A percentile compares a stretch with the other conserved stretches of the same genome.
Conservation (phyloP, 139 green algal species). For the Chlorokybus atmophyticus region DNA sequence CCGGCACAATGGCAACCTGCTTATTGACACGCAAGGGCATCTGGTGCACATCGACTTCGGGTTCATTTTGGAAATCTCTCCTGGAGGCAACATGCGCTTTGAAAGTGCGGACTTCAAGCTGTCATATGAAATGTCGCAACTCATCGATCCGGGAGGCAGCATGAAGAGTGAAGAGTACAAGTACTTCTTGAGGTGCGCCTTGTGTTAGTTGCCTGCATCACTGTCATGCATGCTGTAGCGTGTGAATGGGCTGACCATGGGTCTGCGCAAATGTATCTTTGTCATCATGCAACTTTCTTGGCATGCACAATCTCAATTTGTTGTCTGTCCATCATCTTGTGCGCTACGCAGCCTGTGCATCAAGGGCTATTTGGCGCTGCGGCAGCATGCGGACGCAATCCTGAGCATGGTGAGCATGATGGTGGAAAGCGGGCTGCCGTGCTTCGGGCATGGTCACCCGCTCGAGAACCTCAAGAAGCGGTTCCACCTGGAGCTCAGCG, state of each 20-base stretch:
- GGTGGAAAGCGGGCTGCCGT: conserved; percentile 54
- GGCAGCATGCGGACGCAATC: conserved; percentile 26
- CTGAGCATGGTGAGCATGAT: conserved; percentile 27
- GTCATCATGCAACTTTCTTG: neutral
- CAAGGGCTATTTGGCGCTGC: conserved; percentile 70
- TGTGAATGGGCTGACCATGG: too few relatives aligned
- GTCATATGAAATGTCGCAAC: conserved; percentile 39
- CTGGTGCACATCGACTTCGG: conserved; percentile 47
- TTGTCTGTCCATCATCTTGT: conserved; percentile 23
- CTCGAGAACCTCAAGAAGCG: conserved; percentile 43
- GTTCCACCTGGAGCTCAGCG: conserved; percentile 59
- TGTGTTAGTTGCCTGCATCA: too few relatives aligned
- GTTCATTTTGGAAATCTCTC: conserved; percentile 60
- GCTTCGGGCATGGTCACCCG: conserved; percentile 50
- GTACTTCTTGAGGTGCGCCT: conserved; percentile 29
- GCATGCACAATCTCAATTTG: conserved; percentile 3
- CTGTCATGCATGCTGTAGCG: too few relatives aligned
- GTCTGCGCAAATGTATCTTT: too few relatives aligned
- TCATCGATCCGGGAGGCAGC: conserved; percentile 36
- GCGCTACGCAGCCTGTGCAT: conserved; percentile 43
- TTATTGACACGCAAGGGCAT: conserved; percentile 70
- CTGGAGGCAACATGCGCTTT: conserved; percentile 65
- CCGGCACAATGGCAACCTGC: conserved; percentile 95
- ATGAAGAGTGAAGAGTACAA: conserved; percentile 24
- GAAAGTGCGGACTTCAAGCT: conserved; percentile 96